Base-by-base conservation (phyloP, 2,329 filamentous ascomycete species). In the Pyrenochaeta sp. region DNA sequence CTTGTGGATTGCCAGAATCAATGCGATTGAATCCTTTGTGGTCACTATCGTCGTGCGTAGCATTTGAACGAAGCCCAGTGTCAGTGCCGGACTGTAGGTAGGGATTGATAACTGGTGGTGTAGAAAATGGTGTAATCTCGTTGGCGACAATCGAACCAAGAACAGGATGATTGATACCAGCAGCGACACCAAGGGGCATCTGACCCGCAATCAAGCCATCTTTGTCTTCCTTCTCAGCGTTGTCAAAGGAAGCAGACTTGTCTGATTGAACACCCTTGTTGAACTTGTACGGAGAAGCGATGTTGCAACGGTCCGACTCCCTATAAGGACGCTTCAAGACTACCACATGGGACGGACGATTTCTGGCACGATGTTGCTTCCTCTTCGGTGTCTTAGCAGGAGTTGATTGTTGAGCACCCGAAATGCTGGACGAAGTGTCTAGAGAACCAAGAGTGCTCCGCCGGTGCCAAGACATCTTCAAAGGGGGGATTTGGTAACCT, bases 401-500 rank as follows among this genome's bases (percentile, higher is more conserved):
- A 21, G 37, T 21, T 14, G 24, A 14, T 14, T 39, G 38, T 46
- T 53, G 44, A 17, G 26, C 29, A 24, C 19, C 15, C 9, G 28
- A n/a, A n/a, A n/a, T n/a, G n/a, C n/a, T n/a, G n/a, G n/a, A n/a
- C n/a, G n/a, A n/a, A n/a, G n/a, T n/a, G n/a, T n/a, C n/a, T n/a
- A n/a, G n/a, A n/a, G n/a, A n/a, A n/a, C n/a, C n/a, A 7, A 8
- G 35, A 21, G 17, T 32, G 14, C 11, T 50, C 34, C 57, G 60
- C 31, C 58, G 58, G 7, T 52, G 54, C 60, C 58, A 63, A 22
- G 51, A 45, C 60, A 63, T 63, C 26, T 35, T 55, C 46, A 63
- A 47, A 22, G 32, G 22, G 7, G 58, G 58, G 35, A 64, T 59
- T 4, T 49, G 38, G 31, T 53, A 30, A 18, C 64, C 62, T 17